Conservation (phyloP, 495 filamentous ascomycete genomes). For the Neurospora cerealis region DNA sequence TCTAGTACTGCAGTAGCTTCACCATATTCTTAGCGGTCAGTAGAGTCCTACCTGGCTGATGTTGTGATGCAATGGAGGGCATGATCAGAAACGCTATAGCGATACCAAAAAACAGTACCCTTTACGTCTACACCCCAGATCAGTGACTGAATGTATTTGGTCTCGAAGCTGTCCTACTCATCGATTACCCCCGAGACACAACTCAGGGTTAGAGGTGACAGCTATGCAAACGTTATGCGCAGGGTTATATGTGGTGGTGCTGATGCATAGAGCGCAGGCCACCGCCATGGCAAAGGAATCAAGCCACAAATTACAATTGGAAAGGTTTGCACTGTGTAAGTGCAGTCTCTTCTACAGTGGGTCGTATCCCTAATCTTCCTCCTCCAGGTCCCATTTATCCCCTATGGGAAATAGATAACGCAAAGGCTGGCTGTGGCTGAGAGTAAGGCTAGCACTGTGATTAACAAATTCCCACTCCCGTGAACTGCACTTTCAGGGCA, state of each 20-base stretch:
- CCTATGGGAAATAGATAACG: background rate
- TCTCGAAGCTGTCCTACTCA: background rate
- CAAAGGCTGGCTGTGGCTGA: background rate
- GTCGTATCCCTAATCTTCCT: background rate
- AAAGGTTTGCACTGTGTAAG: background rate
- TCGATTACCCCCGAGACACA: background rate
- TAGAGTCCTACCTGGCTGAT: background rate
- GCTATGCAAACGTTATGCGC: background rate
- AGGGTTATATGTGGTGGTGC: background rate
- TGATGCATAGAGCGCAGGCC: background rate
- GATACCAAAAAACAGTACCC: background rate
- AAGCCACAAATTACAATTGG: background rate
- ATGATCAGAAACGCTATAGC: background rate
- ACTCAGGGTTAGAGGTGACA: background rate
- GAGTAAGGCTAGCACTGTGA: background rate
- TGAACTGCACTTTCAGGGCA: too few species aligned
- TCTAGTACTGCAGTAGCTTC: background rate
- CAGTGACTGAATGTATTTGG: background rate
- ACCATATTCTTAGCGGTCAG: background rate
- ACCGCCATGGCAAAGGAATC: background rate
- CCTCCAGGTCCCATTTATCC: background rate
- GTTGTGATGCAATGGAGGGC: background rate
- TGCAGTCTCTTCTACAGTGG: background rate
- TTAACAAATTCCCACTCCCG: background rate
- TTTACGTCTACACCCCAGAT: too few species aligned